Evolutionary conservation across 2,329 filamentous ascomycete species (phyloP).

Genomic region (Fusarium dlaminii): DNA sequence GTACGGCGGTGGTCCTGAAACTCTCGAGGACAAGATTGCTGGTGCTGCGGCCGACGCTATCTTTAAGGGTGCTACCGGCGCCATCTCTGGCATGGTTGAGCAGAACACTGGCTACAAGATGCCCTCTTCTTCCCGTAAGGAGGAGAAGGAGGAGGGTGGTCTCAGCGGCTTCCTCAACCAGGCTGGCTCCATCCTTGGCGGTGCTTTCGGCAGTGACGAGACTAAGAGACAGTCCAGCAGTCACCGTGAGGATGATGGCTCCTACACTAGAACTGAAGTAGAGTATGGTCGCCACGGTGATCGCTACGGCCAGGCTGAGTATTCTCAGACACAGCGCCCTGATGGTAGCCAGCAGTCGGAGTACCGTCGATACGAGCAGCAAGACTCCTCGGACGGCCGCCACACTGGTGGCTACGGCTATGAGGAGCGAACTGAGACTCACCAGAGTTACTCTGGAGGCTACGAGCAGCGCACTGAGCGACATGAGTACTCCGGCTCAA

Average conservation of each 20-base stretch:
- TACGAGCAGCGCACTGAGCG: constrained; percentile 65
- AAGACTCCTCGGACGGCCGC: constrained; percentile 52
- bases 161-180: constrained; percentile 77
- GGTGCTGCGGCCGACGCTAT: constrained; percentile 65
- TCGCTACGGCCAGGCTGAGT: constrained; percentile 69
- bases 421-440: constrained; percentile 65
- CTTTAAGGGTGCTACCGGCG: constrained; percentile 66
- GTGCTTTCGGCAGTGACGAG: constrained; percentile 64
- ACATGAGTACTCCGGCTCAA: constrained; percentile 55
- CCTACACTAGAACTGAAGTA: constrained; percentile 67
- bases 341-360: constrained; percentile 67
- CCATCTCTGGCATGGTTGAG: constrained; percentile 57
- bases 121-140: constrained; percentile 44
- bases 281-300: constrained; percentile 68
- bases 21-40: constrained; percentile 65
- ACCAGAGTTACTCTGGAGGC: constrained; percentile 60
- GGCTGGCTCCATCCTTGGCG: constrained; percentile 73
- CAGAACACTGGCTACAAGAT: constrained; percentile 57
- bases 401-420: constrained; percentile 63
- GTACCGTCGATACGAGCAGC: constrained; percentile 70
- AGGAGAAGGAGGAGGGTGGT: constrained; percentile 68
- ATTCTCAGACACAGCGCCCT: constrained; percentile 66
- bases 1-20: constrained; percentile 57
- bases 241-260: constrained; percentile 66
- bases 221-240: constrained; percentile 63